Conservation (phyloP, 169 alveolate genomes). For the Plasmodium reichenowi region DNA sequence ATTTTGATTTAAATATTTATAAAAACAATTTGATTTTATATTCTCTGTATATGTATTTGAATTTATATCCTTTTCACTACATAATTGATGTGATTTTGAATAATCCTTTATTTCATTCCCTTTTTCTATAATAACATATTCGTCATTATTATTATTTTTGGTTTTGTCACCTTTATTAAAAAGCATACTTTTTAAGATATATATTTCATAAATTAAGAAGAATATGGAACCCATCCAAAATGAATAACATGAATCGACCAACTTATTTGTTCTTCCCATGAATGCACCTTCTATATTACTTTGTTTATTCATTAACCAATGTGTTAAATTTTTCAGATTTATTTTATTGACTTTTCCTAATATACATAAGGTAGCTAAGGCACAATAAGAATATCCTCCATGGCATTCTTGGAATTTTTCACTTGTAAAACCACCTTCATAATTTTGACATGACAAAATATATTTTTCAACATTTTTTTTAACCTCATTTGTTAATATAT, state of each 20-base stretch:
- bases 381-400: constrained; percentile 98
- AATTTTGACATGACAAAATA: constrained; percentile 93
- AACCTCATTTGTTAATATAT: constrained; percentile 90
- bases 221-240: constrained; percentile 96
- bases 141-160: constrained; percentile 71
- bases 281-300: constrained; percentile 95
- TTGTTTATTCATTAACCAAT: constrained; percentile 93
- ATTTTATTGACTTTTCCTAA: constrained; percentile 88
- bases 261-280: constrained; percentile 97
- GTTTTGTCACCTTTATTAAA: not conserved
- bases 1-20: not conserved
- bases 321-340: constrained; percentile 88
- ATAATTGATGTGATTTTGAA: not conserved
- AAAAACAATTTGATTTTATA: not conserved
- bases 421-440: constrained; percentile 98
- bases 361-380: constrained; percentile 93
- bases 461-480: constrained; percentile 91
- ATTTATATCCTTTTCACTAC: constrained; percentile 78
- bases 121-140: not conserved
- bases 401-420: constrained; percentile 97
- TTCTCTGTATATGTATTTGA: constrained; percentile 34
- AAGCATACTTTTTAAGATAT: constrained; percentile 58
- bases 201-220: constrained; percentile 84
- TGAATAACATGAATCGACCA: constrained; percentile 97
- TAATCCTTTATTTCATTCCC: not conserved